A percentile compares a stretch with the other conserved stretches of the same genome.
phyloP scores from a whole-genome alignment of 1,284 basidiomycete genomes.

The Pseudozyma flocculosa region DNA sequence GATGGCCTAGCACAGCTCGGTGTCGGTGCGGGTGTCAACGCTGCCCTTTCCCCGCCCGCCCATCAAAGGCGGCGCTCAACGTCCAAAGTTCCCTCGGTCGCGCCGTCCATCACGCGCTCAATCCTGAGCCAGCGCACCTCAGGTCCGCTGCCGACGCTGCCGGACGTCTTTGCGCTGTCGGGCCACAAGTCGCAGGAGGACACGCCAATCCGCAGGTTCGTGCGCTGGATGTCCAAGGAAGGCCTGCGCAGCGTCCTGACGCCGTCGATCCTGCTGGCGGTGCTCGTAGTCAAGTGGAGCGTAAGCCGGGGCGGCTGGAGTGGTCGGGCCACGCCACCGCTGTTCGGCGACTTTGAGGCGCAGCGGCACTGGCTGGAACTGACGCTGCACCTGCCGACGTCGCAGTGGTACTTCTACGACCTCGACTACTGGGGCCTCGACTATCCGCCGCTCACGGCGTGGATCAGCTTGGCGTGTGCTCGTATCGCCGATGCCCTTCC shows the following conservation, averaged over 20 bases:
- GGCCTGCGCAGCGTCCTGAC: conserved; percentile 19
- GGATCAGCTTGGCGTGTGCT: conserved; percentile 36
- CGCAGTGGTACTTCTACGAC: conserved; percentile 82
- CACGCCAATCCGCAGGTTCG: conserved; percentile 41
- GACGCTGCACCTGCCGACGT: conserved; percentile 71
- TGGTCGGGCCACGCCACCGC: conserved; percentile 71
- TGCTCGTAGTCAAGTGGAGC: conserved; percentile 37
- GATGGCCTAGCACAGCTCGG: background rate
- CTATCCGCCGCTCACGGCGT: conserved; percentile 84
- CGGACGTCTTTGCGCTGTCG: conserved; percentile 17
- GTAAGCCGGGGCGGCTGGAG: conserved; percentile 58
- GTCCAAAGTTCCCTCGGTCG: conserved; percentile 11
- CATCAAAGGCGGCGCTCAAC: background rate
- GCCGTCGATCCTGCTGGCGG: conserved; percentile 14
- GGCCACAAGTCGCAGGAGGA: conserved; percentile 24
- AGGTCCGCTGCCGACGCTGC: conserved; percentile 3
- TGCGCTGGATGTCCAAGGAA: conserved; percentile 45
- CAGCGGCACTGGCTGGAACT: conserved; percentile 94
- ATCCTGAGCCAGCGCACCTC: conserved; percentile 3
- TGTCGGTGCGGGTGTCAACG: background rate
- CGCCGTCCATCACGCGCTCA: conserved; percentile 10
- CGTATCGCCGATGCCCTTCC: conserved; percentile 25
- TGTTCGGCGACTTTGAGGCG: conserved; percentile 89
- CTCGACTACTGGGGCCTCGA: conserved; percentile 81
- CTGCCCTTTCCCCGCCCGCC: background rate